Evolutionary conservation across 2,329 filamentous ascomycete genomes (phyloP), one percentile per base, ranked within the genome.

Genomic region (Penicillium italicum): DNA sequence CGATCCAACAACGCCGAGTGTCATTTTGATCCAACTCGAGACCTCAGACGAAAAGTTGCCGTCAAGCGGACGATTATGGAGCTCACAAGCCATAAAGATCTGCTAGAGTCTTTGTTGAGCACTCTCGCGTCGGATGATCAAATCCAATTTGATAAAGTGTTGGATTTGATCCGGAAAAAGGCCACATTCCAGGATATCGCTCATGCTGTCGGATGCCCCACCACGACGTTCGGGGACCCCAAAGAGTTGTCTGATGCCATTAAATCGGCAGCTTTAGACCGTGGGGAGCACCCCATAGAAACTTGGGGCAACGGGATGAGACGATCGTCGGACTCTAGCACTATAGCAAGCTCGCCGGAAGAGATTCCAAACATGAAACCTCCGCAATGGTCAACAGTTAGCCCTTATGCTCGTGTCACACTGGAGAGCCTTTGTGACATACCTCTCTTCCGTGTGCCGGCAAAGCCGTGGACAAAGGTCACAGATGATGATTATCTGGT

Each of bases 401-500:
- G 62, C 38, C 58, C 60, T 20, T 62, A 66, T 53, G 64, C 67
- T n/a, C 65, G 68, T 41, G 61, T 72, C 48, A 66, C 62, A 2
- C 48, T 72, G 38, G 69, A 71, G 42, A 70, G 53, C 24, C 68
- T 71, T 9, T 71, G 69, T 34, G 70, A 74, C 47, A 69, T 66
- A n/a, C 72, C 71, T n/a, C 28, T 71, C 3, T 66, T 72, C 36
- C 58, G 62, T 37, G 69, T 74, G 18, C 64, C 69, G 4, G 69
- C 69, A 26, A 68, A 62, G 30, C 71, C 71, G 37, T 97, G 92
- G 92, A 93, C 91, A 0, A 81, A 79, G 8, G 89, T 95, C 47
- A 95, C 90, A 4, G 79, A 84, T 43, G 90, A 96, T 69, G 78
- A 84, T 14, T 81, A 87, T 46, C 80, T 95, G 45, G 84, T 96